A percentile compares a stretch with the other conserved stretches of the same genome.
phyloP scores from a whole-genome alignment of 192 early-diverging fungal genomes.

The Coemansia sp. region DNA sequence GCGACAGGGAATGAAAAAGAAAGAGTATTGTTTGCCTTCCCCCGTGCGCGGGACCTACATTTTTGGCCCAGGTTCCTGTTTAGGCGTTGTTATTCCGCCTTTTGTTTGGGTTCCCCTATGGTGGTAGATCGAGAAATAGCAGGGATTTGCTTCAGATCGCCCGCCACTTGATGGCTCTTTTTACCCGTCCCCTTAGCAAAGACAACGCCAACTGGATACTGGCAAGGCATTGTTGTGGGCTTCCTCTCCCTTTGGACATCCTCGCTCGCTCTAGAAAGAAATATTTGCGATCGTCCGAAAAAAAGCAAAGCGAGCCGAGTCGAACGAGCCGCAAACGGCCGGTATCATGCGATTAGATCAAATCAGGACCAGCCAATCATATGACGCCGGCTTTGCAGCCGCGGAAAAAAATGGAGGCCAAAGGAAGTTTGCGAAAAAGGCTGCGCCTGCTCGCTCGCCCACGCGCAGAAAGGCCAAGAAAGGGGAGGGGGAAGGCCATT shows the following conservation, averaged over 20 bases:
- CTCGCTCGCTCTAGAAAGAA: not conserved
- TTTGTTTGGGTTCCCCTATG: not conserved
- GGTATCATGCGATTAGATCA: not conserved
- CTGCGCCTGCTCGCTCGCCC: not conserved
- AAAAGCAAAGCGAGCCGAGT: not conserved
- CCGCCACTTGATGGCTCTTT: not conserved
- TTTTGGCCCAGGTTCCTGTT: not conserved
- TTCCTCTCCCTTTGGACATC: not conserved
- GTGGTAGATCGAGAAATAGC: slow-evolving; percentile 3
- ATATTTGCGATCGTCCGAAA: not conserved
- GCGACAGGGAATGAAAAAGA: not conserved
- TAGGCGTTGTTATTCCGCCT: slow-evolving; percentile 1
- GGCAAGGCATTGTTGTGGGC: not conserved
- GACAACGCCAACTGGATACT: not conserved
- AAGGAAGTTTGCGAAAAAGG: not conserved
- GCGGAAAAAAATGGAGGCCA: not conserved
- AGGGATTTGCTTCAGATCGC: slow-evolving; percentile 3
- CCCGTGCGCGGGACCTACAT: not conserved
- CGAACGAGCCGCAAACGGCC: not conserved
- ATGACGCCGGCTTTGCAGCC: not conserved
- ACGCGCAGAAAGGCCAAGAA: not conserved
- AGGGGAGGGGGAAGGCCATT: not conserved
- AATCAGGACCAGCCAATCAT: slow-evolving; percentile 1
- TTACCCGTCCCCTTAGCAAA: not conserved
- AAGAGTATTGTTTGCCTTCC: not conserved